Base-by-base conservation (phyloP, 2,329 filamentous ascomycete species). In the Neurospora sp. region DNA sequence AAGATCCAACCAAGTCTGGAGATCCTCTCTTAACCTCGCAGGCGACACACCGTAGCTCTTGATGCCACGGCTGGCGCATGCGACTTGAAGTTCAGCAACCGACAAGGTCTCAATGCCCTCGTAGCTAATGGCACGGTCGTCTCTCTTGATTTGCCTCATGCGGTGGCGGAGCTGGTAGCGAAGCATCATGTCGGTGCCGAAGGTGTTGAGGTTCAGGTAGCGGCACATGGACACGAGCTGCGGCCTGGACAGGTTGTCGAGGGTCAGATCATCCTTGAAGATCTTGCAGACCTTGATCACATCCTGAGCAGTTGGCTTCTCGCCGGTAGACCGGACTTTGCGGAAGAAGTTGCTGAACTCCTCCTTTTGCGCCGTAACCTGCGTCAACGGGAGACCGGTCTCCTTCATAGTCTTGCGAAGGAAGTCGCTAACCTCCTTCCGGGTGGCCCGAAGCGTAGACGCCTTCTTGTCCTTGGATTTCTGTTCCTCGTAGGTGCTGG, bases 221-320 rank as follows among this genome's bases (percentile, higher is more conserved):
- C 92, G 91, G 86, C 96, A 98, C 87, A 98, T 99, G 69, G 92
- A 97, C 38, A 99, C 95, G 68, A 99, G 85, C 82, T 99, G 96
- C 17, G 96, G 96, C 73, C 96, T 88, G 19, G 94, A 97, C 74
- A 99, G 83, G 82, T 99, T 99, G 88, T 99, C 96, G 39, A 99
- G 86, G 0, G 96, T 99, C 76, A 99, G 80, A 80, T 99, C 96
- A 79, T 99, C 96, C 80, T 96, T 96, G 88, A 99, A 99, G 74
- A 97, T 91, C 86, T 97, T 96, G 89, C 96, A 98, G 73, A 99
- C 95, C 82, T 96, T 97, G 85, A 99, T 97, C 73, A 99, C 93
- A 78, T 99, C 96, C 74, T 94, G 87, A 69, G 89, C 87, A 4
- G 92, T 96, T 0, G 96, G 96, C 66, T 91, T 86, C 83, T 98